Percentiles rank a stretch among this genome's conserved stretches.
Evolutionary conservation across 495 filamentous ascomycete genomes (phyloP).

Genomic region (Lichenothelia convexa): DNA sequence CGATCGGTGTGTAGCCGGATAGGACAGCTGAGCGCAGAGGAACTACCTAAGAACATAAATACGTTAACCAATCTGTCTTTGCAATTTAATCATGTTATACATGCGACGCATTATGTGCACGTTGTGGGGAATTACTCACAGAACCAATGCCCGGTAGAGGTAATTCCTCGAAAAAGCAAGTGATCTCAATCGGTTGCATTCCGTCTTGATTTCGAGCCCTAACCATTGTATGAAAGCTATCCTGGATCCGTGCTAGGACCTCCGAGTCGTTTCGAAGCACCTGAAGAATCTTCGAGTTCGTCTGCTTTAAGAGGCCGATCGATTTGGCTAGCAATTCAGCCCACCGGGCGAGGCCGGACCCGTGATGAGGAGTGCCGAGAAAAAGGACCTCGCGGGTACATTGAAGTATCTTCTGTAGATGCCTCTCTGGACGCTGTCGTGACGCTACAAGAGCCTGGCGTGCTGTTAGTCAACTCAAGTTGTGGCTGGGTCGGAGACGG

Average conservation of each 20-base stretch:
- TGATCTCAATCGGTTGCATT: conserved; percentile 7
- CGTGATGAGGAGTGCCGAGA: conserved; percentile 15
- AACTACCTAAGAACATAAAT: conserved; percentile 2
- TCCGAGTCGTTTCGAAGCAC: conserved; percentile 15
- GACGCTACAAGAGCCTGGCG: conserved; percentile 9
- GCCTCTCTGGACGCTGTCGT: not conserved
- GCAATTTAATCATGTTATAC: too few relatives aligned
- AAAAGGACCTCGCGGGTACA: conserved; percentile 11
- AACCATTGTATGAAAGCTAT: conserved; percentile 19
- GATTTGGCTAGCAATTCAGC: conserved; percentile 10
- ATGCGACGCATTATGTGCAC: too few relatives aligned
- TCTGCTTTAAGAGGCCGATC: not conserved
- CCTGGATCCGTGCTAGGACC: conserved; percentile 15
- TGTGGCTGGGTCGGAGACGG: too few relatives aligned
- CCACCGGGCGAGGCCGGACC: conserved; percentile 11
- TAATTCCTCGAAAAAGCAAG: conserved; percentile 7
- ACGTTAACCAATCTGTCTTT: not conserved
- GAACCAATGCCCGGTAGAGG: conserved; percentile 1
- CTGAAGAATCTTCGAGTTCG: conserved; percentile 14
- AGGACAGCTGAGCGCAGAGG: conserved; percentile 21
- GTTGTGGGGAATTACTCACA: conserved; percentile 10
- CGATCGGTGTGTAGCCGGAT: conserved; percentile 19
- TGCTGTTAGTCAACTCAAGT: too few relatives aligned
- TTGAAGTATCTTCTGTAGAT: conserved; percentile 6
- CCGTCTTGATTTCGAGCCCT: conserved; percentile 19